Base-by-base conservation (phyloP, 768 basidiomycete genomes). In the Paxillus rubicundulus region DNA sequence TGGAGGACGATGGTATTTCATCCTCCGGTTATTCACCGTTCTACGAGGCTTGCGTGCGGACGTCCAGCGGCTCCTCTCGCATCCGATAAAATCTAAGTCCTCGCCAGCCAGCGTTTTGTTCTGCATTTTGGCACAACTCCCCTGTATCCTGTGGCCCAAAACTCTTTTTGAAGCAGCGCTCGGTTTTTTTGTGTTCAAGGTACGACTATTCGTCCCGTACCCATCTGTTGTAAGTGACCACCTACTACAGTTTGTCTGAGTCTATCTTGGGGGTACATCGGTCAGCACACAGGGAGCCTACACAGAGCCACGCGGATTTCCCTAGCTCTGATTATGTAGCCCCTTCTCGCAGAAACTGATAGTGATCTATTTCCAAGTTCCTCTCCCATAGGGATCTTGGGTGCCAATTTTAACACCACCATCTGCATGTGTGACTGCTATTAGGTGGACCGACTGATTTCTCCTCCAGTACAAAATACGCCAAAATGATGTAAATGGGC, bases 401-500 rank as follows among this genome's bases (percentile, higher is more conserved):
- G 10, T 20, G n/a, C 32, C 21, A 46, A 46, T 46, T 12, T 32
- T 46, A 30, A n/a, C 12, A 34, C 32, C 30, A 33, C 18, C 16
- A 20, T 33, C 33, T 46, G 16, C 45, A 46, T 17, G 37, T 8
- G 36, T 37, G 4, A 9, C n/a, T 38, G 37, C 47, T 53, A 54
- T 38, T 53, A 47, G 47, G 42, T 34, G 33, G n/a, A 28, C 44
- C 20, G 16, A 42, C 47, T 12, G 30, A 38, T 42, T 27, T 16
- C 36, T 28, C 16, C 24, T 33, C 24, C 20, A 18, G 51, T 66
- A 69, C 67, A 55, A 61, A 67, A 57, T 39, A 14, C 30, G 37
- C 1, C 36, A 20, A 44, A 32, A 14, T 7, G 27, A 47, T 38
- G 24, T 33, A 30, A 20, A 34, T 40, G 28, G 17, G 4, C n/a